phyloP scores from a whole-genome alignment of 306 rosid genomes.

The Trichosanthes truncata region DNA sequence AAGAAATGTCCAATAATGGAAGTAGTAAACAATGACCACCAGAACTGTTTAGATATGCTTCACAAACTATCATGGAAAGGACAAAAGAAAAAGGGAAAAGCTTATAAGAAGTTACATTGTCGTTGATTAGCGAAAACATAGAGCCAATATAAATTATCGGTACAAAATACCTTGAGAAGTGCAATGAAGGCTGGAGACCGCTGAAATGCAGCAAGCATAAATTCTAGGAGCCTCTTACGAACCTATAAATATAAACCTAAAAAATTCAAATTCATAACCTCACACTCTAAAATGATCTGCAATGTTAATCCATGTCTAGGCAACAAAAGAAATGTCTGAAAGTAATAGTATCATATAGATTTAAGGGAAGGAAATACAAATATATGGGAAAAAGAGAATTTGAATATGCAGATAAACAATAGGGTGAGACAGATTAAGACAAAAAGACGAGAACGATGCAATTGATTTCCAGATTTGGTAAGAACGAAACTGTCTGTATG shows the following conservation, averaged over 20 bases:
- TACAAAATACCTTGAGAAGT: slow-evolving; percentile 61
- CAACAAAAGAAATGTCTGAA: not conserved
- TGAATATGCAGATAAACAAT: not conserved
- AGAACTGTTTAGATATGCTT: not conserved
- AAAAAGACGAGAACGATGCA: not conserved
- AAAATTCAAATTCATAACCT: not conserved
- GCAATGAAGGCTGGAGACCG: slow-evolving; percentile 74
- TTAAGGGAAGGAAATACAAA: not conserved
- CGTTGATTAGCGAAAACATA: not conserved
- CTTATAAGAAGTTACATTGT: not conserved
- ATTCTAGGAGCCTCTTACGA: slow-evolving; percentile 73
- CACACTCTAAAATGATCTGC: not conserved
- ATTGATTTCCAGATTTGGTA: not conserved
- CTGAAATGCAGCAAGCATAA: slow-evolving; percentile 84
- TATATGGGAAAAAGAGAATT: not conserved
- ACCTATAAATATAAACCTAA: slow-evolving; percentile 38
- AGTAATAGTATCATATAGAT: not conserved
- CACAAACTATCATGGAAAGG: not conserved
- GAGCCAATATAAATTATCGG: not conserved
- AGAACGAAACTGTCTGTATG: not conserved
- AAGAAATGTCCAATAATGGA: not conserved
- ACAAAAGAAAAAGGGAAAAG: not conserved
- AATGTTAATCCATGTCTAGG: not conserved
- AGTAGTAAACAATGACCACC: not conserved
- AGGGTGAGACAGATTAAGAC: not conserved